A percentile compares a stretch with the other conserved stretches of the same genome.
Conservation (phyloP, 148 eudicot species). For the Chenopodium suecicum region DNA sequence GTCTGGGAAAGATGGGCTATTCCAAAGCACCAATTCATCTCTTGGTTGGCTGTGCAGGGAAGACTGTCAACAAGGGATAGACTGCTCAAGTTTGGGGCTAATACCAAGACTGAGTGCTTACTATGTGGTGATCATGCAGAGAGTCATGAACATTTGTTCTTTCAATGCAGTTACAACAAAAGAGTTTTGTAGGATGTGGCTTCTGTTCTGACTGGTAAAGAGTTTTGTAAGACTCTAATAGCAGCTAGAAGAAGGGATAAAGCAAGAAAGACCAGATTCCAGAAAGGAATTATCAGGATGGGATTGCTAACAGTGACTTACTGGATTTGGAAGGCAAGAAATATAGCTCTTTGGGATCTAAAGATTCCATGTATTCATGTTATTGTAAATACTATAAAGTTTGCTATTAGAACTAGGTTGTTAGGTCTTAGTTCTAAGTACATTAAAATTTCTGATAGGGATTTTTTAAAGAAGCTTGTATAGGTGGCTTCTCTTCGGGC, state of each 20-base stretch:
- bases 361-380: neutral
- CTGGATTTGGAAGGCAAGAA: neutral
- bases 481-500: neutral
- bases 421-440: neutral
- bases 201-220: too few relatives aligned
- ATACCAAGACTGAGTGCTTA: neutral
- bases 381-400: neutral
- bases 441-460: too few relatives aligned
- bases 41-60: slow-evolving; percentile 1
- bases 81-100: neutral
- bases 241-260: too few relatives aligned
- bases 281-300: too few relatives aligned
- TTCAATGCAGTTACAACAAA: neutral
- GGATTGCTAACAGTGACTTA: neutral
- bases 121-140: neutral
- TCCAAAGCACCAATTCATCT: neutral
- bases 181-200: neutral
- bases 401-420: neutral
- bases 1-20: neutral
- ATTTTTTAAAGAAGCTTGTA: neutral
- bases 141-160: neutral
- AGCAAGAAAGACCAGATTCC: too few relatives aligned
- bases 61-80: slow-evolving; percentile 31
- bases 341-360: neutral
- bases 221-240: too few relatives aligned